Conservation (phyloP, 495 filamentous ascomycete species). For the Halenospora varia region DNA sequence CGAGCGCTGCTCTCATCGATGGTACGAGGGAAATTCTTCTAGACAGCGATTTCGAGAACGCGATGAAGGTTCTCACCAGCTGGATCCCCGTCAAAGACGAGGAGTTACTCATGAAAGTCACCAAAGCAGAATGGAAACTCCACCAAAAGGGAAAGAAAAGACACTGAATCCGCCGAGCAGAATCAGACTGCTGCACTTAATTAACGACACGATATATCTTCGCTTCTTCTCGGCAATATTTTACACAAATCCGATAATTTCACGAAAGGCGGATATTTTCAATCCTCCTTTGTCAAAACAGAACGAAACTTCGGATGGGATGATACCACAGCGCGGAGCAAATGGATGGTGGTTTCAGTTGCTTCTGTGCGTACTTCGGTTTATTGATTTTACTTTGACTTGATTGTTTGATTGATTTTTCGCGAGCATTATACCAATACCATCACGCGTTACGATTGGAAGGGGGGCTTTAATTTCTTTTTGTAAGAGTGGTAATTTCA, state of each 20-base stretch:
- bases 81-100: constrained; percentile 96
- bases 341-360: too few relatives aligned
- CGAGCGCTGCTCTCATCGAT: constrained; percentile 86
- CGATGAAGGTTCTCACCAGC: constrained; percentile 95
- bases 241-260: background rate
- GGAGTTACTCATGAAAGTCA: constrained; percentile 90
- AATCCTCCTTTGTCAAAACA: background rate
- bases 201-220: background rate
- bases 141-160: constrained; percentile 37
- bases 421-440: too few relatives aligned
- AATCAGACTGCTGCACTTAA: background rate
- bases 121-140: constrained; percentile 86
- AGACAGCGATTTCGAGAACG: constrained; percentile 94
- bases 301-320: too few relatives aligned
- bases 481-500: too few relatives aligned
- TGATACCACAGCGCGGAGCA: background rate
- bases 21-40: constrained; percentile 87
- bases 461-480: too few relatives aligned
- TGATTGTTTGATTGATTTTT: too few relatives aligned
- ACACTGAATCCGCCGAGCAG: background rate
- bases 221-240: background rate
- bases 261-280: background rate
- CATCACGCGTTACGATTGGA: too few relatives aligned
- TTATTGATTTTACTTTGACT: too few relatives aligned
- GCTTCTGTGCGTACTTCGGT: too few relatives aligned